A percentile compares a stretch with the other conserved stretches of the same genome.
Evolutionary conservation across 2,329 filamentous ascomycete species (phyloP).

Genomic region (Penicillium aurantiogriseum): DNA sequence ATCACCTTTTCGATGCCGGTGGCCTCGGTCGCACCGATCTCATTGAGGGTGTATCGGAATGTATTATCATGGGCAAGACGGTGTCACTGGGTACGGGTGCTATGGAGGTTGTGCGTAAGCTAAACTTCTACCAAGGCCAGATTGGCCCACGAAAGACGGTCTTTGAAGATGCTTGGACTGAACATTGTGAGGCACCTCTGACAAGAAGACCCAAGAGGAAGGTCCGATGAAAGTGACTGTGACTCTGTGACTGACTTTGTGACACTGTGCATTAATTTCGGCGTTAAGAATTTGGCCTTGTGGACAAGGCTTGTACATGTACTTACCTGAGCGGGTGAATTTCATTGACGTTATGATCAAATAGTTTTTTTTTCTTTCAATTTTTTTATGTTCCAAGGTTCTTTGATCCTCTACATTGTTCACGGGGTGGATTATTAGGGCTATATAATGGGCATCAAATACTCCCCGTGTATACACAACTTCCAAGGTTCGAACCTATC

Average conservation of each 20-base stretch:
- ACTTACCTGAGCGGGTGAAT: slow-evolving; percentile 12
- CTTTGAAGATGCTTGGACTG: slow-evolving; percentile 64
- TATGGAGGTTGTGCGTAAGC: slow-evolving; percentile 78
- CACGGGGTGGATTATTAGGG: background rate
- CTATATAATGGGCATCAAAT: background rate
- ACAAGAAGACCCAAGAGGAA: slow-evolving; percentile 16
- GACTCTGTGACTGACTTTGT: slow-evolving; percentile 13
- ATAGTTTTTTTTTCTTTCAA: background rate
- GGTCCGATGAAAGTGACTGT: slow-evolving; percentile 12
- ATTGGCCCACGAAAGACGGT: slow-evolving; percentile 57
- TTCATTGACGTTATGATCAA: slow-evolving; percentile 7
- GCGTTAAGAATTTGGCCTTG: slow-evolving; percentile 19
- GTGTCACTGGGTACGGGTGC: slow-evolving; percentile 89
- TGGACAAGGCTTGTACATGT: slow-evolving; percentile 24
- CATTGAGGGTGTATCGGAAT: slow-evolving; percentile 92
- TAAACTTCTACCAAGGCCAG: slow-evolving; percentile 65
- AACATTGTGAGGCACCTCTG: slow-evolving; percentile 26
- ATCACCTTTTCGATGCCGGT: slow-evolving; percentile 94
- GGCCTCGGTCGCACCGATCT: slow-evolving; percentile 86
- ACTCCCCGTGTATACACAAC: background rate
- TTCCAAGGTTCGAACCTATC: background rate
- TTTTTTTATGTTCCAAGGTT: background rate
- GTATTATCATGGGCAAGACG: slow-evolving; percentile 97
- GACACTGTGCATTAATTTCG: slow-evolving; percentile 20
- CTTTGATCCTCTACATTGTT: background rate